Conservation (phyloP, 352 stramenopile species). For the Peronospora farinosa region DNA sequence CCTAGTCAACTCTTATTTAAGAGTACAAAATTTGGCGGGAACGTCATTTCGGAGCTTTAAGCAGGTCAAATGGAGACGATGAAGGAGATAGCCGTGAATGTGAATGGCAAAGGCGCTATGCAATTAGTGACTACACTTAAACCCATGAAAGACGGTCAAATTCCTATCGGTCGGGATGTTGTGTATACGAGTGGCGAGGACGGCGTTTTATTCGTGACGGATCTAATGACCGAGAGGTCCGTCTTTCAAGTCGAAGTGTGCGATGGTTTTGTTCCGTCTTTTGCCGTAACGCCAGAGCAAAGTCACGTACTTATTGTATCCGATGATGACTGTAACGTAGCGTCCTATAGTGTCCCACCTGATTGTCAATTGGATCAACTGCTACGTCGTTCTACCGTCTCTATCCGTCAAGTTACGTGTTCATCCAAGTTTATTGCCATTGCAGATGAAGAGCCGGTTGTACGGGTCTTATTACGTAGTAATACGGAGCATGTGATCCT, state of each 20-base stretch:
- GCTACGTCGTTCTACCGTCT: conserved; percentile 63
- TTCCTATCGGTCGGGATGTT: conserved; percentile 42
- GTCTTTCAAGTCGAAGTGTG: conserved; percentile 45
- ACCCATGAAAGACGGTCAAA: conserved; percentile 30
- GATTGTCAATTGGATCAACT: conserved; percentile 44
- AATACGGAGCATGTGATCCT: conserved; percentile 56
- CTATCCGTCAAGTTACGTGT: conserved; percentile 66
- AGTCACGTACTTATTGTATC: conserved; percentile 58
- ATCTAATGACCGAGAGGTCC: conserved; percentile 44
- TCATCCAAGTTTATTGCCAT: conserved; percentile 57
- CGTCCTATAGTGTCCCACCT: conserved; percentile 62
- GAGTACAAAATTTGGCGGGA: conserved; percentile 14
- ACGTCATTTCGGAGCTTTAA: conserved; percentile 7
- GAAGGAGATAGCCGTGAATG: conserved; percentile 73
- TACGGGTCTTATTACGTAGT: conserved; percentile 56
- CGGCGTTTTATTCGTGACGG: conserved; percentile 70
- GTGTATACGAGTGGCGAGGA: conserved; percentile 75
- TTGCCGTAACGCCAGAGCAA: conserved; percentile 62
- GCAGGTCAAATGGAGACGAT: conserved; percentile 45
- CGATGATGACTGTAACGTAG: conserved; percentile 65
- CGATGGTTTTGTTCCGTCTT: conserved; percentile 61
- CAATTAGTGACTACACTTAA: conserved; percentile 34
- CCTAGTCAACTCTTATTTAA: no score
- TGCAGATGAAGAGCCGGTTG: conserved; percentile 63
- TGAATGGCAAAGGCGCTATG: conserved; percentile 64